These are phyloP conservation scores for Trichosphaerium sp. DNA, from an alignment of 78 protist genomes.

Conservation along the genomic window DNA sequence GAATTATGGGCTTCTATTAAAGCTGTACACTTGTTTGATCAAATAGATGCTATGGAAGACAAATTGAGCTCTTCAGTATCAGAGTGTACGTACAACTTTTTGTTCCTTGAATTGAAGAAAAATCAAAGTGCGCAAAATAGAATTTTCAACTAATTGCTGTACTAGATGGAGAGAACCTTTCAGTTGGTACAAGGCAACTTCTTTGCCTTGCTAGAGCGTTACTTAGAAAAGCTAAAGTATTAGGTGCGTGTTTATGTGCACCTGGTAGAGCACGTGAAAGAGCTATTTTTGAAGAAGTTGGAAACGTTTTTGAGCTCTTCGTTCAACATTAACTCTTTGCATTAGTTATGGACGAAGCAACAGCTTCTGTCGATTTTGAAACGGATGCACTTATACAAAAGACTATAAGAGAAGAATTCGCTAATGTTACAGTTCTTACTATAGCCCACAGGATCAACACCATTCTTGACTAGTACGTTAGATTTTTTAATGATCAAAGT, in stretches of 20 bases:
- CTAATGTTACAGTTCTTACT: constrained; percentile 39
- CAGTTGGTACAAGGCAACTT: constrained; percentile 69
- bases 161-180: constrained; percentile 48
- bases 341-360: constrained; percentile 32
- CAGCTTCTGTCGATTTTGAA: constrained; percentile 20
- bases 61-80: neutral
- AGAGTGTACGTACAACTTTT: neutral
- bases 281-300: too few relatives aligned
- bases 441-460: neutral
- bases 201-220: constrained; percentile 69
- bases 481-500: neutral
- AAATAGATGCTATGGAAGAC: neutral
- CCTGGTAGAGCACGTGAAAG: too few relatives aligned
- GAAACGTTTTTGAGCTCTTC: too few relatives aligned
- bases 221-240: constrained; percentile 5
- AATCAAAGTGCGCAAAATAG: too few relatives aligned
- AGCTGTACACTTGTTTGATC: neutral
- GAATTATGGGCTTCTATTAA: constrained; percentile 38
- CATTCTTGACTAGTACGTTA: neutral
- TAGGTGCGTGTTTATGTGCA: too few relatives aligned
- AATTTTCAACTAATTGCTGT: too few relatives aligned
- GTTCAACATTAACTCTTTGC: too few relatives aligned
- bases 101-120: neutral
- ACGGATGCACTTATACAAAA: constrained; percentile 13
- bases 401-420: constrained; percentile 37